Conservation (phyloP, 2,329 filamentous ascomycete species). For the Rutstroemia sp. region DNA sequence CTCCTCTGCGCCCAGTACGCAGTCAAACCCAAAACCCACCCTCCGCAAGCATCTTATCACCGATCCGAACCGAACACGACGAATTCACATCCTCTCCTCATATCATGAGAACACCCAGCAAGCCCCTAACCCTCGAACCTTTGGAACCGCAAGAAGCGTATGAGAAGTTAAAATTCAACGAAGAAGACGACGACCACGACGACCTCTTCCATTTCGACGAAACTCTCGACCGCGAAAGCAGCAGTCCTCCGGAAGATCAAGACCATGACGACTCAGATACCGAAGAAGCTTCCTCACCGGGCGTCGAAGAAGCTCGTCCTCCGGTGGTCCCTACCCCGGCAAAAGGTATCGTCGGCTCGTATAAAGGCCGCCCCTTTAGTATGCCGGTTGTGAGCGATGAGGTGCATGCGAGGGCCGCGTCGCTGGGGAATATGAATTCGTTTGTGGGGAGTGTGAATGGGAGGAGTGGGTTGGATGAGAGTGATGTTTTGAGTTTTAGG, state of each 20-base stretch:
- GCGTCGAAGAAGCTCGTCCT: conserved; percentile 1
- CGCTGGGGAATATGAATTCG: conserved; percentile 40
- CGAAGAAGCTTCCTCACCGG: conserved; percentile 1
- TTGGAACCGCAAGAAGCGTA: neutral
- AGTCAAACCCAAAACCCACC: conserved; percentile 9
- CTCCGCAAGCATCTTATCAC: conserved; percentile 8
- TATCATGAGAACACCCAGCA: conserved; percentile 4
- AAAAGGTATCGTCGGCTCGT: conserved; percentile 38
- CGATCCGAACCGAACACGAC: neutral
- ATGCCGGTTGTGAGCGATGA: conserved; percentile 46
- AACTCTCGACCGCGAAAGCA: neutral
- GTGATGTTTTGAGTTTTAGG: conserved; percentile 20
- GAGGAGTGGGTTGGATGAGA: conserved; percentile 25
- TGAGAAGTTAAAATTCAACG: conserved; percentile 7
- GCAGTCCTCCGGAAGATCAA: conserved; percentile 11
- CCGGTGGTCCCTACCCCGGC: conserved; percentile 1
- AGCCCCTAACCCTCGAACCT: conserved; percentile 3
- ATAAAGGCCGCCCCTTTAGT: conserved; percentile 43
- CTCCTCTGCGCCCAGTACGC: conserved; percentile 12
- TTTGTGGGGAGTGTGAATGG: conserved; percentile 44
- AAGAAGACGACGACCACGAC: conserved; percentile 22
- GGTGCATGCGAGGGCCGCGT: conserved; percentile 40
- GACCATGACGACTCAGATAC: conserved; percentile 9
- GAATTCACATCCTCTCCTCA: neutral
- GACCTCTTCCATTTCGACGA: conserved; percentile 26